phyloP scores from a whole-genome alignment of 495 filamentous ascomycete genomes.

The Trichodelitschia bisporula region DNA sequence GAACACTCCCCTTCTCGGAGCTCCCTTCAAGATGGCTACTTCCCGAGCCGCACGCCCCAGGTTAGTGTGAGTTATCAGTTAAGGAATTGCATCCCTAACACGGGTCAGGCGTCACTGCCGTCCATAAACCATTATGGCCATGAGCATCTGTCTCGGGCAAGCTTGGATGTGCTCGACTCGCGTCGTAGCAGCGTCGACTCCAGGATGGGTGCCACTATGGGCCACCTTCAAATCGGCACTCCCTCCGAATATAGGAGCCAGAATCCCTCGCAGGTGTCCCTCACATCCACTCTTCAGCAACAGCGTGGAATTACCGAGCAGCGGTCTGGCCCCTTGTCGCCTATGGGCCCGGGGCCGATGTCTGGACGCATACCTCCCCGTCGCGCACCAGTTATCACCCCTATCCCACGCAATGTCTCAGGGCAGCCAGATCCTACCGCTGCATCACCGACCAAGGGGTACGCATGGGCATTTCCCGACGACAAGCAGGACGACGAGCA shows the following conservation, averaged over 20 bases:
- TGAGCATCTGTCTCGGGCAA: no score
- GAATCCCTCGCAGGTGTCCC: slow-evolving; percentile 17
- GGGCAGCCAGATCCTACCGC: slow-evolving; percentile 20
- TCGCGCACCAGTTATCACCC: slow-evolving; percentile 17
- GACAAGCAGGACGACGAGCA: slow-evolving; percentile 12
- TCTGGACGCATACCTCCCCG: slow-evolving; percentile 13
- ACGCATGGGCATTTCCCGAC: slow-evolving; percentile 20
- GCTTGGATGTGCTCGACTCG: slow-evolving; percentile 17
- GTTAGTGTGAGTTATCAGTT: no score
- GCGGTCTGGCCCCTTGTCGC: no score
- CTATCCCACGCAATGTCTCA: slow-evolving; percentile 12
- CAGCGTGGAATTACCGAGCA: slow-evolving; percentile 13
- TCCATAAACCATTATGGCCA: no score
- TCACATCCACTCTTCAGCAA: slow-evolving; percentile 16
- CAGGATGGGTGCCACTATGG: slow-evolving; percentile 16
- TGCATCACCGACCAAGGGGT: slow-evolving; percentile 18
- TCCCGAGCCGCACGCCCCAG: no score
- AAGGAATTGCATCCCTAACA: no score
- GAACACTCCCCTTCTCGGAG: no score
- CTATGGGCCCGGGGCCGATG: slow-evolving; percentile 14
- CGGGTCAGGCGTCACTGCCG: no score
- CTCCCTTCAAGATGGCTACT: no score
- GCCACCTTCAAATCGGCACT: slow-evolving; percentile 14
- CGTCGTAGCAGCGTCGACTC: slow-evolving; percentile 20
- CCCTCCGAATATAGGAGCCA: slow-evolving; percentile 18